Conservation (phyloP, 2,329 filamentous ascomycete genomes). For the Monilinia fructigena region DNA sequence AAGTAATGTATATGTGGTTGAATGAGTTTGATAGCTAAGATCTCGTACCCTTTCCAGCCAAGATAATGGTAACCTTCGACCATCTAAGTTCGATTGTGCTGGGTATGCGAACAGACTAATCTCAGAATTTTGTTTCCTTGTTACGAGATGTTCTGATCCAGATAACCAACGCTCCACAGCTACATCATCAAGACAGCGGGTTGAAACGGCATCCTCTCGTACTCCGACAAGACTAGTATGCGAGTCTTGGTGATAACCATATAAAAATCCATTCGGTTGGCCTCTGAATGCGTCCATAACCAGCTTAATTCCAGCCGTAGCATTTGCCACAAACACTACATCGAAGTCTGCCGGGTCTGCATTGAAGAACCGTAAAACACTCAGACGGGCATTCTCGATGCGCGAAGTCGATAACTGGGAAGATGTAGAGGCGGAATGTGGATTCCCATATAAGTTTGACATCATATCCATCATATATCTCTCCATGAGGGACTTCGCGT, state of each 20-base stretch:
- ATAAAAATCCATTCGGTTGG: constrained; percentile 69
- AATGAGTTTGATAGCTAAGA: constrained; percentile 32
- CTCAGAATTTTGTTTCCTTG: constrained; percentile 30
- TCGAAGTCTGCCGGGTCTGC: constrained; percentile 82
- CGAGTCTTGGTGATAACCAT: constrained; percentile 77
- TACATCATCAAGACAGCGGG: constrained; percentile 64
- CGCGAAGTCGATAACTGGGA: constrained; percentile 74
- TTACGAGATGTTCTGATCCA: constrained; percentile 40
- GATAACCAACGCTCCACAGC: constrained; percentile 66
- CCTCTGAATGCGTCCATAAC: constrained; percentile 75
- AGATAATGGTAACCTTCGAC: constrained; percentile 66
- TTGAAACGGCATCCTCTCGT: constrained; percentile 65
- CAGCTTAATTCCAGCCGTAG: constrained; percentile 86
- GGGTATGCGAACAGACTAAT: constrained; percentile 67
- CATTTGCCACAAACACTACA: constrained; percentile 86
- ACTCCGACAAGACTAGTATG: constrained; percentile 88
- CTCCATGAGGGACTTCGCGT: constrained; percentile 77
- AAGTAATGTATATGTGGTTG: constrained; percentile 62
- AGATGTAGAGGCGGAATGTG: constrained; percentile 80
- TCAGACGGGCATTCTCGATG: constrained; percentile 73
- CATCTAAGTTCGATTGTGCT: constrained; percentile 55
- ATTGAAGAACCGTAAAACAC: constrained; percentile 72
- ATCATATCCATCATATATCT: constrained; percentile 71
- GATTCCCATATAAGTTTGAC: constrained; percentile 80
- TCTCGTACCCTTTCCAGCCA: constrained; percentile 60